Percentiles rank a stretch among this genome's conserved stretches.
phyloP scores from a whole-genome alignment of 305 asterid species.

The Fraxinus albicans region DNA sequence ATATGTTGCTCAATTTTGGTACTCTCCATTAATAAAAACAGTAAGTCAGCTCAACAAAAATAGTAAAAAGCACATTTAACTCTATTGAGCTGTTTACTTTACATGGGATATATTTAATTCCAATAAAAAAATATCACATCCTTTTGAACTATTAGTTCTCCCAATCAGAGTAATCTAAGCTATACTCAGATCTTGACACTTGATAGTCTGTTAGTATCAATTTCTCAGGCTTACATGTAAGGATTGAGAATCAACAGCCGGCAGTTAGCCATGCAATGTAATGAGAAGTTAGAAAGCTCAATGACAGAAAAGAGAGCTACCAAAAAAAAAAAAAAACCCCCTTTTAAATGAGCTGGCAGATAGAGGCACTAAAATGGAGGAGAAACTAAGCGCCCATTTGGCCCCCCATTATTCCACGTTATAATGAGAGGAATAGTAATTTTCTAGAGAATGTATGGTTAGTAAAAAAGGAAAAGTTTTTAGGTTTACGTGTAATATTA shows the following conservation, averaged over 20 bases:
- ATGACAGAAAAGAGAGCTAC: not conserved
- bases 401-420: too few relatives aligned
- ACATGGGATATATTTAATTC: not conserved
- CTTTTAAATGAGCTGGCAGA: not conserved
- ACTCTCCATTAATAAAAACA: not conserved
- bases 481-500: too few relatives aligned
- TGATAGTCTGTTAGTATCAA: not conserved
- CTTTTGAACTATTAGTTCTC: not conserved
- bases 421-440: too few relatives aligned
- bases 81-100: not conserved
- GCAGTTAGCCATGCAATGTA: not conserved
- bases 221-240: not conserved
- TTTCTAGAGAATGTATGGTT: too few relatives aligned
- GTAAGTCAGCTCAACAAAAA: not conserved
- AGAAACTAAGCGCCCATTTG: not conserved
- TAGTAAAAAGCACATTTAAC: not conserved
- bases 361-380: not conserved
- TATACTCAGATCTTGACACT: not conserved
- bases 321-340: not conserved
- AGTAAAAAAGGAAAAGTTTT: too few relatives aligned
- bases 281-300: not conserved
- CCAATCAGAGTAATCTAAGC: not conserved
- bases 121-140: not conserved
- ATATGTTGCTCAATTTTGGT: not conserved
- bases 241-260: not conserved